Evolutionary conservation across 805 yeast species (phyloP).

Genomic region (Candida sonorensis): DNA sequence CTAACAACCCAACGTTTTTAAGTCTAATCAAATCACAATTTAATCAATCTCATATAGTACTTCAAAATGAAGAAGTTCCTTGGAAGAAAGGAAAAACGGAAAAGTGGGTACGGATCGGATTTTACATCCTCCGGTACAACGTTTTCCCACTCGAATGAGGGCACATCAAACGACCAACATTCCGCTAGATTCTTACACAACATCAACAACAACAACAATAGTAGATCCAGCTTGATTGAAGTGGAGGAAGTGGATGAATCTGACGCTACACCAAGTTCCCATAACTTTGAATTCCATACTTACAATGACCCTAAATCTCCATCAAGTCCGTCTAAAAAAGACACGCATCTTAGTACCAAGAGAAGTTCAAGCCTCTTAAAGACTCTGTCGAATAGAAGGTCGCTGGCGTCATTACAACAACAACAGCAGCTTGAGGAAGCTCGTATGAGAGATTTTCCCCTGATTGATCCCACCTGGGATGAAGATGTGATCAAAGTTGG

Average conservation of each 20-base stretch:
- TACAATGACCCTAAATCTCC: too few species aligned
- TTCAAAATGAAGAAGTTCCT: slow-evolving; percentile 28
- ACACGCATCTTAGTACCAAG: slow-evolving; percentile 1
- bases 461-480: slow-evolving; percentile 29
- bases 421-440: background rate
- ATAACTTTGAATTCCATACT: too few species aligned
- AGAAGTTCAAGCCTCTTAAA: slow-evolving; percentile 11
- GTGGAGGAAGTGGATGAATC: slow-evolving; percentile 5
- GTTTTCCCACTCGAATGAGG: slow-evolving; percentile 2
- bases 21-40: too few species aligned
- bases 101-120: too few species aligned
- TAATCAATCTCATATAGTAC: too few species aligned
- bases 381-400: slow-evolving; percentile 12
- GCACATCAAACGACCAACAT: slow-evolving; percentile 1
- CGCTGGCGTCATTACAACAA: slow-evolving; percentile 10
- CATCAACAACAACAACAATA: slow-evolving; percentile 1
- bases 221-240: slow-evolving; percentile 4
- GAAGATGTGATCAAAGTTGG: slow-evolving; percentile 39
- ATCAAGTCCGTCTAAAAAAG: background rate
- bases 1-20: too few species aligned
- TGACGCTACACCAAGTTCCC: too few species aligned
- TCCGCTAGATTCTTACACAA: too few species aligned
- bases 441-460: slow-evolving; percentile 4
- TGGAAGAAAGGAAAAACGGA: slow-evolving; percentile 23
- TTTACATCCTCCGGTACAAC: slow-evolving; percentile 3